Base-by-base conservation (phyloP, 257 asterid genomes). In the Plantago major region DNA sequence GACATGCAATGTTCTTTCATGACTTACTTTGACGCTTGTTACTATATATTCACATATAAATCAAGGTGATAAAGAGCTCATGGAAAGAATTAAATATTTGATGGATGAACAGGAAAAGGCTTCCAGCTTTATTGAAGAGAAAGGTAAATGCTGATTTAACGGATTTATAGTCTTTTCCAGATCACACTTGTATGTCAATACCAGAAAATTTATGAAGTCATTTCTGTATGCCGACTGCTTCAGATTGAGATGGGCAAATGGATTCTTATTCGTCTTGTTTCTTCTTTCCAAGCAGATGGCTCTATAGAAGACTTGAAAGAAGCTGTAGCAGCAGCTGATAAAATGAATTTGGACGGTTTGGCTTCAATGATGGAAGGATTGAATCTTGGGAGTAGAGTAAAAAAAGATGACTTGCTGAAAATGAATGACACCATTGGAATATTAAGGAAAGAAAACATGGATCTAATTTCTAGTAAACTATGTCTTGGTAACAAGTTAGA, bases 41-140 rank as follows among this genome's bases (percentile, higher is more conserved):
- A 33, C 69, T 1, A 65, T 37, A 58, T 65, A 71, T 69, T 61
- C 77, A n/a, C 52, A 68, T 30, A 1, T 33, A 64, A 49, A 63
- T 82, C 19, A 69, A 91, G 98, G 98, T 63, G 94, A 84, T 66
- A 65, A 66, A 73, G 97, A 88, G 77, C 80, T 91, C 73, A 65
- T 55, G 80, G 80, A 74, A 69, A 73, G 72, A 67, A 49, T 74
- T 71, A 88, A 81, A 85, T 67, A 64, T 68, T 81, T 86, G 55
- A 76, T 67, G 69, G 70, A 63, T 77, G 93, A 84, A 68, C 77
- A 81, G 69, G 78, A 63, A 64, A 85, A 69, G 79, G 71, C 81
- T 16, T 59, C 71, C 66, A 42, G 67, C 49, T 66, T 81, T 55
- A 73, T 81, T 70, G 86, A 72, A 73, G 90, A 81, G 78, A 91